Percentiles rank a stretch among this genome's conserved stretches.
phyloP scores from a whole-genome alignment of 1,284 basidiomycete genomes.

The Mycosarcoma maydis region DNA sequence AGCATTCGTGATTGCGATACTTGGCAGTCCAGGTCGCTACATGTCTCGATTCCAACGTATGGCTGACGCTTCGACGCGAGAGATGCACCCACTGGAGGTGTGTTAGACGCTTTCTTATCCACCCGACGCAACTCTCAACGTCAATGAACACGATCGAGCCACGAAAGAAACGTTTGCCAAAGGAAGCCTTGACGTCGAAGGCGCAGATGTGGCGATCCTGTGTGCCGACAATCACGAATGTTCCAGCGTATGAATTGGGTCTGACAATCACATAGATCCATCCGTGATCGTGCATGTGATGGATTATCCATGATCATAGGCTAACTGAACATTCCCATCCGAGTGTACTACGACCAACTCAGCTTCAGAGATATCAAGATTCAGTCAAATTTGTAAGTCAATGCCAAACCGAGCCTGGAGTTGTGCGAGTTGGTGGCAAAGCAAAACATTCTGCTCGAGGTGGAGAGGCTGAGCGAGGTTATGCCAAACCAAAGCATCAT shows the following conservation, averaged over 20 bases:
- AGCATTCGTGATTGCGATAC: too few species aligned
- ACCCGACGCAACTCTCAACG: conserved; percentile 39
- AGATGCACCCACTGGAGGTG: conserved; percentile 30
- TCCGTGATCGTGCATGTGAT: too few species aligned
- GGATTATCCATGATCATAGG: conserved; percentile 50
- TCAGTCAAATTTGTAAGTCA: conserved; percentile 44
- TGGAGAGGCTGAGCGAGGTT: conserved; percentile 48
- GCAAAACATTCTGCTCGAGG: conserved; percentile 38
- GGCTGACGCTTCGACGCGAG: conserved; percentile 58
- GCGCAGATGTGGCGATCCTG: conserved; percentile 45
- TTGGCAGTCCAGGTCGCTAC: conserved; percentile 65
- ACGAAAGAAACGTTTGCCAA: conserved; percentile 13
- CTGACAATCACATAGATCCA: conserved; percentile 43
- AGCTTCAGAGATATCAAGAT: conserved; percentile 54
- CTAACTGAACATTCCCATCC: conserved; percentile 42
- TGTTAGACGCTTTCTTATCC: conserved; percentile 29
- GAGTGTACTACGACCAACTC: conserved; percentile 43
- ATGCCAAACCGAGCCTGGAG: conserved; percentile 35
- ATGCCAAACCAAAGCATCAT: conserved; percentile 22
- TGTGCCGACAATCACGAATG: conserved; percentile 45
- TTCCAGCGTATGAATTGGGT: conserved; percentile 27
- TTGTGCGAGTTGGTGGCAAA: conserved; percentile 51
- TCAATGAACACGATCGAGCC: conserved; percentile 24
- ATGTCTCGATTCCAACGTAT: conserved; percentile 65
- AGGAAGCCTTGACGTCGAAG: conserved; percentile 23